Base-by-base conservation (phyloP, 2,329 filamentous ascomycete species). In the Beauveria scarabaeidicola region DNA sequence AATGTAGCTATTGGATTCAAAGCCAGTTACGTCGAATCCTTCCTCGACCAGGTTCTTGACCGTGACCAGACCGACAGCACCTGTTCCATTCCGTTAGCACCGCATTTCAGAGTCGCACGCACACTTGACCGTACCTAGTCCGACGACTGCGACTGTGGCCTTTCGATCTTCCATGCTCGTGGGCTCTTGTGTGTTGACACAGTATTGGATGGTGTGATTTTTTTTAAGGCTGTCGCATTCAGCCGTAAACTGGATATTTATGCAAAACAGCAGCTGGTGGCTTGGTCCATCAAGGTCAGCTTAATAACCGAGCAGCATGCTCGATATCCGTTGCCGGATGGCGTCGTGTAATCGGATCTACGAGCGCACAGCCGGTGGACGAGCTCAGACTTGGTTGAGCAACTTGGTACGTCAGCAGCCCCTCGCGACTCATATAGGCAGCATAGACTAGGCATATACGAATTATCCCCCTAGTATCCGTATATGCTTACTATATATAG, bases 11-110 rank as follows among this genome's bases (percentile, higher is more conserved):
- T 73, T 74, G 29, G 71, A 67, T 52, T 79, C 77, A 50, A 78
- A 78, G 2, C 72, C 76, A 1, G 71, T 69, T 5, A 72, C 75
- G 10, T 77, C 65, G 55, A 77, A 79, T 9, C 75, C 75, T 65
- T 76, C 75, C 59, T 79, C 75, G 2, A 71, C 64, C 19, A 78
- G 62, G 41, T 74, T 74, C 25, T 53, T 53, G 5, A 53, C 52
- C 4, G 52, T 53, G 23, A 43, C 52, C 10, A 53, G 38, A 15
- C 52, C 52, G 17, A 43, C 40, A 27, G 52, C 52, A 9, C 52
- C 52, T 53, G 13, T 40, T 27, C 0, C 7, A n/a, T 27, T 17
- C 13, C 6, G 11, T 52, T n/a, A 40, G 50, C 50, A 52, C n/a
- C 1, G n/a, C 10, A 6, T 6, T 13, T 2, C 8, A 15, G 13